Base-by-base conservation (phyloP, 2,329 filamentous ascomycete species). In the Rhynchosporium agropyri region DNA sequence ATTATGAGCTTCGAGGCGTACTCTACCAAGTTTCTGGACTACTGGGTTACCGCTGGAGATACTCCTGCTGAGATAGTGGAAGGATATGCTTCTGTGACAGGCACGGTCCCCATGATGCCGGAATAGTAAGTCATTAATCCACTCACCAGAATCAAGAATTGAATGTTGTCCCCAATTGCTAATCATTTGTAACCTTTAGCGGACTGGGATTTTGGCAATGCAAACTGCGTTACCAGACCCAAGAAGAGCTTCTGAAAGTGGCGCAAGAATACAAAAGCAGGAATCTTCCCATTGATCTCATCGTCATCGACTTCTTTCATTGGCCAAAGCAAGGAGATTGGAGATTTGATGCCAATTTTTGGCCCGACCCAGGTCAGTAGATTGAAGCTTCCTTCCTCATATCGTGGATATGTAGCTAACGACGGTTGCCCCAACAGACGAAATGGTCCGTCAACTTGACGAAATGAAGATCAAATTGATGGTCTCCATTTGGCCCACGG, bases 401-500 rank as follows among this genome's bases (percentile, higher is more conserved):
- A 1, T 20, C 20, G 20, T 20, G 20, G 20, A 20, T 20, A 20
- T 20, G 20, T 20, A 20, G 20, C 20, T 20, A 20, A 56, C 31
- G 57, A n/a, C 36, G 6, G 8, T 33, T 20, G 5, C 15, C 5
- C 31, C 29, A 7, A 6, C 64, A 77, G 84, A 84, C 50, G 83
- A 83, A 3, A 89, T 89, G 87, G 77, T 89, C 26, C 76, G 77
- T 42, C 86, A 89, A 71, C 78, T 89, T 1, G 78, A 83, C 46
- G 77, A 80, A 0, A 73, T 89, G 64, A 78, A 79, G 0, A 81
- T 89, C 51, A 85, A 89, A 69, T 78, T 89, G 2, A 89, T 89
- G 85, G 84, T 89, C 0, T 88, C 85, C 0, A 82, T 89, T 67
- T 89, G 87, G 87, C 87, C 87, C 0, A 89, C 85, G 0, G 85